Percentiles rank a stretch among this genome's conserved stretches.
These are phyloP conservation scores for Chaetomiaceae sp. DNA, from an alignment of 2,329 filamentous ascomycete species.

Conservation along the genomic window DNA sequence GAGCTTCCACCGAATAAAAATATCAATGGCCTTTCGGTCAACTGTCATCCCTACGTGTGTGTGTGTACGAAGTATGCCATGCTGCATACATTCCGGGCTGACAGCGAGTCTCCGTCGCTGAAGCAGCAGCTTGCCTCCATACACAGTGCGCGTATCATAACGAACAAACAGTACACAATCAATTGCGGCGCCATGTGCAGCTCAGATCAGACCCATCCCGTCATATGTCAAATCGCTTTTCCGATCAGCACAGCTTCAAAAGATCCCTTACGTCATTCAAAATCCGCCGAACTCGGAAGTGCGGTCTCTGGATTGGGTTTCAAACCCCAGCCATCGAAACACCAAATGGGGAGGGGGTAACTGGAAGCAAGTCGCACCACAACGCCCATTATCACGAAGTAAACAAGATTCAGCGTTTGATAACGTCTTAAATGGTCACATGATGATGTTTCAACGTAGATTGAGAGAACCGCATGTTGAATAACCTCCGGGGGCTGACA, in stretches of 20 bases:
- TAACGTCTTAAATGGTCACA: not conserved
- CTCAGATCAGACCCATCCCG: too few relatives aligned
- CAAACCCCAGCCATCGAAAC: too few relatives aligned
- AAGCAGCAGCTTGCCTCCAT: too few relatives aligned
- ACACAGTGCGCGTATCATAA: not conserved
- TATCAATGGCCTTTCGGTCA: not conserved
- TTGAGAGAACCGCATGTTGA: not conserved
- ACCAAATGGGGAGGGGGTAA: too few relatives aligned
- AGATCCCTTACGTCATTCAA: conserved; percentile 5
- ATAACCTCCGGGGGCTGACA: not conserved
- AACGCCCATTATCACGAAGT: not conserved
- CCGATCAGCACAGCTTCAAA: not conserved
- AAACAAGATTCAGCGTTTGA: not conserved
- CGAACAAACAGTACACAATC: too few relatives aligned
- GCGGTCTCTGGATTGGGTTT: too few relatives aligned
- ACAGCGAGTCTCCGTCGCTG: too few relatives aligned
- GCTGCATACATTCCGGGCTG: too few relatives aligned
- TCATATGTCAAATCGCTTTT: not conserved
- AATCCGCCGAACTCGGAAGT: conserved; percentile 1
- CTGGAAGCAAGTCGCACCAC: too few relatives aligned
- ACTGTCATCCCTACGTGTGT: not conserved
- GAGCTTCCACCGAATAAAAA: not conserved
- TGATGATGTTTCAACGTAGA: not conserved
- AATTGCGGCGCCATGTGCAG: too few relatives aligned
- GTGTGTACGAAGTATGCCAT: too few relatives aligned